Base-by-base conservation (phyloP, 352 stramenopile species). In the Blastocystis sp. region DNA sequence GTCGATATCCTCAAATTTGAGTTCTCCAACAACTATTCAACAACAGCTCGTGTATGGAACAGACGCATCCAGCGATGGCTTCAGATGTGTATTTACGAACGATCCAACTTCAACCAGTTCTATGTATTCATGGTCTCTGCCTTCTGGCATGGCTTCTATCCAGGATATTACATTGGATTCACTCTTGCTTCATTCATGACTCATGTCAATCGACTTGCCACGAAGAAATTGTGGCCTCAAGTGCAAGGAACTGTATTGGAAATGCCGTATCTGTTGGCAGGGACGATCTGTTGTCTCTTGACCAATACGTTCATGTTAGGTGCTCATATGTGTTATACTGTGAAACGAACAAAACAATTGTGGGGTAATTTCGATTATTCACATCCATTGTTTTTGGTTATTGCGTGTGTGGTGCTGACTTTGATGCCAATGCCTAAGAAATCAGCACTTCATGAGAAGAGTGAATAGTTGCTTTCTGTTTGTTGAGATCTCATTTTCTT, bases 141-240 rank as follows among this genome's bases (percentile, higher is more conserved):
- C 0, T 92, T 98, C 69, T 98, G 96, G 96, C 96, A 98, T 90
- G 96, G 96, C n/a, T 98, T 98, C 88, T 98, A 98, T 89, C 95
- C 95, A 11, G 95, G 95, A 16, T 98, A 98, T 91, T 98, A 97
- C 90, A 89, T 97, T 11, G 97, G 97, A 89, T 98, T 98, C 90
- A n/a, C 5, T 1, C 46, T 66, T 3, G 71, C 46, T 5, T 66
- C 54, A 11, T 24, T 65, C n/a, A 65, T 83, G 71, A 65, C 43
- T 14, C 14, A 39, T 11, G 71, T 66, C 4, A 43, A 42, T 32
- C 43, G 51, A 6, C 29, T 83, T 24, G 71, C 71, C 4, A 21
- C 6, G 4, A 83, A 59, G 46, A 83, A 83, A 49, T 21, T 83
- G 24, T 83, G 71, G 71, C 71, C 71, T 14, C 51, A 16, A 32